A percentile compares a stretch with the other conserved stretches of the same genome.
These are phyloP conservation scores for Neurospora sp. DNA, from an alignment of 495 filamentous ascomycete species.

Conservation along the genomic window DNA sequence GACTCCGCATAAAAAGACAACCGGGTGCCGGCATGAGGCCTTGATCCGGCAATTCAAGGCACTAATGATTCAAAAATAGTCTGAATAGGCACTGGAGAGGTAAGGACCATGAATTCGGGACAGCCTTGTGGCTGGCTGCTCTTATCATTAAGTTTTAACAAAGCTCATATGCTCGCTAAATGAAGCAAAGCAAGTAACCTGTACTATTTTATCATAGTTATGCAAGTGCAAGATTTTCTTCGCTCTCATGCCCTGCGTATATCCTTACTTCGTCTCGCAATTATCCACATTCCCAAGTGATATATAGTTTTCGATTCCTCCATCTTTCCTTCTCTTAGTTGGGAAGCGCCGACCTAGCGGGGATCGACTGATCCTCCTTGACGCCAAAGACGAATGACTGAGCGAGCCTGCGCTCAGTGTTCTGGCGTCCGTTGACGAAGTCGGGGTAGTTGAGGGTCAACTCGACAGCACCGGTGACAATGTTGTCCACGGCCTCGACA, in stretches of 20 bases:
- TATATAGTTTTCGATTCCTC: neutral
- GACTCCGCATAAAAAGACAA: neutral
- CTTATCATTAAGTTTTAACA: neutral
- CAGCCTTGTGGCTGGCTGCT: neutral
- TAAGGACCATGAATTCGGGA: neutral
- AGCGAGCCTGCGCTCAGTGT: constrained; percentile 77
- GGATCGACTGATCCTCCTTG: constrained; percentile 18
- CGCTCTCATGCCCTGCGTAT: neutral
- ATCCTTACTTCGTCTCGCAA: neutral
- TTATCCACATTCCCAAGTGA: neutral
- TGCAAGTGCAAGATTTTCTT: neutral
- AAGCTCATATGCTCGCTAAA: neutral
- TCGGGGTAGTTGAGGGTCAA: constrained; percentile 98
- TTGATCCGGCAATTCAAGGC: neutral
- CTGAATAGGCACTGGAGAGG: neutral
- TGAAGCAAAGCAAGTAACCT: neutral
- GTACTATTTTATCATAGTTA: neutral
- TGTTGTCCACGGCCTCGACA: constrained; percentile 92
- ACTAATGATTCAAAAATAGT: neutral
- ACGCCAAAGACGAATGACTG: constrained; percentile 44
- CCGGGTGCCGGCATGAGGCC: neutral
- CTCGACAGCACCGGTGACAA: constrained; percentile 89
- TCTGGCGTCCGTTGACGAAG: constrained; percentile 87
- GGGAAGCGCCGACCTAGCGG: constrained; percentile 13
- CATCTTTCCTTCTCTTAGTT: constrained; percentile 1